Evolutionary conservation across 805 yeast species (phyloP), one percentile per base, ranked within the genome.

Genomic region (Candida peoriensis): DNA sequence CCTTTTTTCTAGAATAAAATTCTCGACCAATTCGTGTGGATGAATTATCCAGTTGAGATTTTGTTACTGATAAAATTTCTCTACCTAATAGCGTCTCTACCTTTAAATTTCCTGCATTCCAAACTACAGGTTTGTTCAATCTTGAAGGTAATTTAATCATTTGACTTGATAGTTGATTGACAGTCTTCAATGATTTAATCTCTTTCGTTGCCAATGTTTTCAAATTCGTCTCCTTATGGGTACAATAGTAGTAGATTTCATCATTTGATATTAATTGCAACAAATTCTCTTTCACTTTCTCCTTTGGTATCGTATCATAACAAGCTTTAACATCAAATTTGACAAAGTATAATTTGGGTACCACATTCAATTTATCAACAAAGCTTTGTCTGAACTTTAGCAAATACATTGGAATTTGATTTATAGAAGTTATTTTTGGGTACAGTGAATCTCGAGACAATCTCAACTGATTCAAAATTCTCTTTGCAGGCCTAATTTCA

Each of bases 321-420:
- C 96, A 87, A 4, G 78, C 69, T 36, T 68, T 69, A 43, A 84
- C 76, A 54, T 89, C 97, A 55, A 86, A 82, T 45, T 83, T 85
- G 18, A 82, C 62, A 12, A 72, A 72, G 48, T 63, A 72, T 0
- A 78, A 42, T 2, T 43, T 32, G 0, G 75, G 75, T 4, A 68
- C 26, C 0, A 51, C 48, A 13, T 41, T 39, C 25, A 37, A 34
- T 8, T 41, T 36, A 4, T 34, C 20, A 2, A 48, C 6, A 0
- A 66, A 43, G 1, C 21, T 20, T 2, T 34, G 28, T 34, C 66
- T 72, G 46, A 64, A 83, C 0, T 45, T 24, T 6, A 52, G 38
- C 0, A 81, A 41, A 4, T 48, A 41, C 0, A 41, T 32, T 1
- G 75, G 64, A 9, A 80, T 62, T 25, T 78, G 78, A 15, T 54